Percentiles rank a stretch among this genome's conserved stretches.
Conservation (phyloP, 176 grass and related monocot species). For the Poa annua region DNA sequence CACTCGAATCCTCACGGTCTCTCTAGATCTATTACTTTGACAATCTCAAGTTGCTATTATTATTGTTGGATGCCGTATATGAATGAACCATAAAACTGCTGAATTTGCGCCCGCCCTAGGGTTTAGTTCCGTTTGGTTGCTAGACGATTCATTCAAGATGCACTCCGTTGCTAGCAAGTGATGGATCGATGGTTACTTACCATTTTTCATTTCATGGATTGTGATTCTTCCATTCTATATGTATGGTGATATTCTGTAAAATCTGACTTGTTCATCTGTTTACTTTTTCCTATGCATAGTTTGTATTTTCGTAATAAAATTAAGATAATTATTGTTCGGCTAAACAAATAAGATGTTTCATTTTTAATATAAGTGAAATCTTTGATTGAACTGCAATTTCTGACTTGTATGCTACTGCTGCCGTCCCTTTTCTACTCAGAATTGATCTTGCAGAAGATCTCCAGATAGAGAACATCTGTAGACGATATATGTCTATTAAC, state of each 20-base stretch:
- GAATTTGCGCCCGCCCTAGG: not conserved
- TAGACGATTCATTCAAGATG: not conserved
- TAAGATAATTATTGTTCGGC: not conserved
- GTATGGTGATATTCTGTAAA: not conserved
- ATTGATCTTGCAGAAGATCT: not conserved
- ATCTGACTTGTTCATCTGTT: not conserved
- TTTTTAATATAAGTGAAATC: not conserved
- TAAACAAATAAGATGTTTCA: not conserved
- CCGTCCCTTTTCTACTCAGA: not conserved
- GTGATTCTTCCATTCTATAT: not conserved
- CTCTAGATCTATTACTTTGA: not conserved
- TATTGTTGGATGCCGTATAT: not conserved
- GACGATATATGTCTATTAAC: not conserved
- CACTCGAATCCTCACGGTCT: conserved; percentile 12
- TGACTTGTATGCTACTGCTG: not conserved
- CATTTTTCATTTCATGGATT: not conserved
- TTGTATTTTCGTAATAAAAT: not conserved
- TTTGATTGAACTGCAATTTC: not conserved
- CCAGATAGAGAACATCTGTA: not conserved
- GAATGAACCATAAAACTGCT: not conserved
- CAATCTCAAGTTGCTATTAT: not conserved
- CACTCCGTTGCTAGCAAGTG: not conserved
- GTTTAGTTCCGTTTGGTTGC: not conserved
- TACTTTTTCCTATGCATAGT: not conserved
- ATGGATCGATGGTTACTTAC: not conserved